Conservation (phyloP, 768 basidiomycete genomes). For the Lyophyllum semitale region DNA sequence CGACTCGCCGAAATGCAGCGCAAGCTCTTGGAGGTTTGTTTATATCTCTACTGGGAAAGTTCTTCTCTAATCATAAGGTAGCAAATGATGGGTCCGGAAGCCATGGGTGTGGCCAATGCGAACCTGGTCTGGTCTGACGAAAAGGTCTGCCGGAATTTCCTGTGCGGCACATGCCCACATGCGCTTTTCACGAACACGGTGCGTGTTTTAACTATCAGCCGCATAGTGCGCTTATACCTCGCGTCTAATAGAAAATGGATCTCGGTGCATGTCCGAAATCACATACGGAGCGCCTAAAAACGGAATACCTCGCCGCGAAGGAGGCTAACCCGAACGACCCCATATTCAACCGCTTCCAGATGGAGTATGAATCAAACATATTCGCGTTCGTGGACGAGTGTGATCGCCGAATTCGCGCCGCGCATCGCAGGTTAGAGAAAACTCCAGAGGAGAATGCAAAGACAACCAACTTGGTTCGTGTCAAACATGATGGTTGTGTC, state of each 20-base stretch:
- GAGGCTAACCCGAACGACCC: constrained; percentile 78
- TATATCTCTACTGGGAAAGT: constrained; percentile 31
- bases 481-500: constrained; percentile 2
- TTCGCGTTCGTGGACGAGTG: constrained; percentile 98
- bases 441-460: constrained; percentile 99
- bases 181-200: constrained; percentile 98
- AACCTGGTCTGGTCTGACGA: constrained; percentile 94
- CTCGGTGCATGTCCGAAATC: constrained; percentile 96
- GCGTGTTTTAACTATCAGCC: constrained; percentile 28
- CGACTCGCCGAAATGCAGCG: constrained; percentile 96
- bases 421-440: constrained; percentile 95
- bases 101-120: constrained; percentile 93
- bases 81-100: constrained; percentile 99
- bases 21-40: constrained; percentile 68
- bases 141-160: constrained; percentile 97
- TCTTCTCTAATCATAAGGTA: constrained; percentile 45
- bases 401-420: constrained; percentile 91
- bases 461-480: constrained; percentile 87
- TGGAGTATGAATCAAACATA: constrained; percentile 95
- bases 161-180: constrained; percentile 99
- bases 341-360: constrained; percentile 85
- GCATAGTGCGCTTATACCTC: constrained; percentile 2
- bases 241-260: constrained; percentile 89
- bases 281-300: constrained; percentile 92
- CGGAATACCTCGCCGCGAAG: constrained; percentile 81